These are phyloP conservation scores for Ganoderma multipileum DNA, from an alignment of 1,284 basidiomycete genomes.

Conservation along the genomic window DNA sequence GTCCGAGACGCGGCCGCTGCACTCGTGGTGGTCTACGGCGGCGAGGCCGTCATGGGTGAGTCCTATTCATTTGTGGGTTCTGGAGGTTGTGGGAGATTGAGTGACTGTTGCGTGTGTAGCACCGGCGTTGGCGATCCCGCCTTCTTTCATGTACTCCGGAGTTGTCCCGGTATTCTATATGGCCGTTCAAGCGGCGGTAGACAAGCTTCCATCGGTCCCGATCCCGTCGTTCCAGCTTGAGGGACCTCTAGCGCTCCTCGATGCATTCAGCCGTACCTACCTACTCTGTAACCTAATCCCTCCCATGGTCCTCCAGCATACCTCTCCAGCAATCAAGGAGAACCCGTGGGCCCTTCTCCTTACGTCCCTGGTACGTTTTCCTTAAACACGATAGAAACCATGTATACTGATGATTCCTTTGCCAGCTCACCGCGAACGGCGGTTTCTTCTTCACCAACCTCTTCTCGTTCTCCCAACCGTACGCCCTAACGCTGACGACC, in stretches of 20 bases:
- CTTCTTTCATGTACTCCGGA: slow-evolving; percentile 76
- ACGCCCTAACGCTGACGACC: slow-evolving; percentile 64
- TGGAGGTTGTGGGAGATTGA: neutral
- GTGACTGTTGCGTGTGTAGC: slow-evolving; percentile 44
- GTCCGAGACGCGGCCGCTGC: slow-evolving; percentile 62
- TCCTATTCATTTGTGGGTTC: slow-evolving; percentile 8
- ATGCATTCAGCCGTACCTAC: slow-evolving; percentile 72
- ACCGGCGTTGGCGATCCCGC: slow-evolving; percentile 65
- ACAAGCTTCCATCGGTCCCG: slow-evolving; percentile 63
- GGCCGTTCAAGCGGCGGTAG: slow-evolving; percentile 61
- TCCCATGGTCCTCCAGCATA: slow-evolving; percentile 60
- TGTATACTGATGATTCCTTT: neutral
- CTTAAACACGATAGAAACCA: slow-evolving; percentile 9
- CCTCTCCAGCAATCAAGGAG: slow-evolving; percentile 53
- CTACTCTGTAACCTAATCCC: slow-evolving; percentile 78
- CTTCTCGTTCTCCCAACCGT: slow-evolving; percentile 73
- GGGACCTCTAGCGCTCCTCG: slow-evolving; percentile 67
- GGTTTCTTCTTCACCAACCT: slow-evolving; percentile 77
- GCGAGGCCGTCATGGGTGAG: slow-evolving; percentile 70
- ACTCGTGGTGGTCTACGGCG: slow-evolving; percentile 74
- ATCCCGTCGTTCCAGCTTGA: slow-evolving; percentile 58
- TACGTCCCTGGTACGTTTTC: slow-evolving; percentile 63
- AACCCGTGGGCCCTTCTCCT: slow-evolving; percentile 78
- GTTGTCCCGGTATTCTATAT: slow-evolving; percentile 62
- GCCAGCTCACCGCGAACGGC: slow-evolving; percentile 70